Evolutionary conservation across 208 protist species (phyloP).

Genomic region (Zelonia costaricensis): DNA sequence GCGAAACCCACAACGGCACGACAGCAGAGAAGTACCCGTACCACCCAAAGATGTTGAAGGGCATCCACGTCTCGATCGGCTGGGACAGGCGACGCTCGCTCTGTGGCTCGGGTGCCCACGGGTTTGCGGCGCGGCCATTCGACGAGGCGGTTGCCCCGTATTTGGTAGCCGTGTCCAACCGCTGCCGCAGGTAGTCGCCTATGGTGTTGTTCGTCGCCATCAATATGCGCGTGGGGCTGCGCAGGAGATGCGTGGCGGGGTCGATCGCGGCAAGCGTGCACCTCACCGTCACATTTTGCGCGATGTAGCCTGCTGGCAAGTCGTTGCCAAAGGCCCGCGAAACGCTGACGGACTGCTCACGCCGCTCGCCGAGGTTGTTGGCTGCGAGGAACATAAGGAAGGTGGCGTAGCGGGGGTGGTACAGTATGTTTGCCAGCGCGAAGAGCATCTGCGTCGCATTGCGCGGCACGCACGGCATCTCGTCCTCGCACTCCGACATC

Average conservation of each 20-base stretch:
- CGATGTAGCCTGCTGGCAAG: background rate
- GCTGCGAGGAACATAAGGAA: conserved; percentile 17
- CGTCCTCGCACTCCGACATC: conserved; percentile 2
- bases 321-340: background rate
- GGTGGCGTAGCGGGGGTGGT: conserved; percentile 21
- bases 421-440: conserved; percentile 29
- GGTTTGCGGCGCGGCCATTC: too few species aligned
- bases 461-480: background rate
- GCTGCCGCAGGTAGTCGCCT: too few species aligned
- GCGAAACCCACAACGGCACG: conserved; percentile 4
- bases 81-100: background rate
- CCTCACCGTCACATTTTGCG: too few species aligned
- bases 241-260: background rate
- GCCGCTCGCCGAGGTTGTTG: background rate
- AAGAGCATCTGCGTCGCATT: conserved; percentile 12
- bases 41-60: background rate
- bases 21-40: conserved; percentile 14
- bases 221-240: background rate
- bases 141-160: too few species aligned
- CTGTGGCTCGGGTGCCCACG: too few species aligned
- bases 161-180: too few species aligned
- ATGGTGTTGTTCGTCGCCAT: too few species aligned
- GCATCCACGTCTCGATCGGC: conserved; percentile 5
- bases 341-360: background rate
- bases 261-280: background rate